Percentiles rank a stretch among this genome's conserved stretches.
Conservation (phyloP, 2,329 filamentous ascomycete species). For the Zasmidium citrigriseum region DNA sequence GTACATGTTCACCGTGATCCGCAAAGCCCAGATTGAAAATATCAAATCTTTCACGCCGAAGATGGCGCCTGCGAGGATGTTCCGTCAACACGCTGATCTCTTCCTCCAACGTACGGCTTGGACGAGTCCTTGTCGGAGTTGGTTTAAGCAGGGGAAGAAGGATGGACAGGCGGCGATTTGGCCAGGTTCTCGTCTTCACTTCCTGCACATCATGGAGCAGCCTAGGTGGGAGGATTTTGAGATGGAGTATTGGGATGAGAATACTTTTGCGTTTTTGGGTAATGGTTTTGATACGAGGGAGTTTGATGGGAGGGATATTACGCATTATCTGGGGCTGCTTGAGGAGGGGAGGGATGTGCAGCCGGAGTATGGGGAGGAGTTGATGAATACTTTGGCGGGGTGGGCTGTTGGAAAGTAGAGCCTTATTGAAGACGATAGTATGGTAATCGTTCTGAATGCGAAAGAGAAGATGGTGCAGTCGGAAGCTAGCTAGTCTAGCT, state of each 20-base stretch:
- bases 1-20: slow-evolving; percentile 43
- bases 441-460: too few species aligned
- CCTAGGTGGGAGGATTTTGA: slow-evolving; percentile 46
- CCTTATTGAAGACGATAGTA: too few species aligned
- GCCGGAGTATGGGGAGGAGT: slow-evolving; percentile 42
- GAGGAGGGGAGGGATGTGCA: slow-evolving; percentile 41
- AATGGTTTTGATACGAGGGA: slow-evolving; percentile 47
- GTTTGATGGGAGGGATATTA: slow-evolving; percentile 50
- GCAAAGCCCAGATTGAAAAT: slow-evolving; percentile 44
- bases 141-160: slow-evolving; percentile 40
- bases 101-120: slow-evolving; percentile 42
- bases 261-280: slow-evolving; percentile 44
- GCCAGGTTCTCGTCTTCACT: slow-evolving; percentile 41
- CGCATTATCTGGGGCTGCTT: slow-evolving; percentile 47
- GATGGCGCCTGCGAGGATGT: slow-evolving; percentile 32
- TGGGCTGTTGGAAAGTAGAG: slow-evolving; percentile 30
- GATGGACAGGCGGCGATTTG: slow-evolving; percentile 43
- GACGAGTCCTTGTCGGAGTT: slow-evolving; percentile 36
- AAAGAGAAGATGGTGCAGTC: too few species aligned
- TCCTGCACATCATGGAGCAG: slow-evolving; percentile 39
- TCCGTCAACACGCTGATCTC: slow-evolving; percentile 44
- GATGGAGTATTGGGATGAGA: slow-evolving; percentile 42
- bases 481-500: too few species aligned
- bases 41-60: slow-evolving; percentile 43
- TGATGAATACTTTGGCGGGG: slow-evolving; percentile 42